Conservation (phyloP, 1,139 yeast species). For the Candida sp. region DNA sequence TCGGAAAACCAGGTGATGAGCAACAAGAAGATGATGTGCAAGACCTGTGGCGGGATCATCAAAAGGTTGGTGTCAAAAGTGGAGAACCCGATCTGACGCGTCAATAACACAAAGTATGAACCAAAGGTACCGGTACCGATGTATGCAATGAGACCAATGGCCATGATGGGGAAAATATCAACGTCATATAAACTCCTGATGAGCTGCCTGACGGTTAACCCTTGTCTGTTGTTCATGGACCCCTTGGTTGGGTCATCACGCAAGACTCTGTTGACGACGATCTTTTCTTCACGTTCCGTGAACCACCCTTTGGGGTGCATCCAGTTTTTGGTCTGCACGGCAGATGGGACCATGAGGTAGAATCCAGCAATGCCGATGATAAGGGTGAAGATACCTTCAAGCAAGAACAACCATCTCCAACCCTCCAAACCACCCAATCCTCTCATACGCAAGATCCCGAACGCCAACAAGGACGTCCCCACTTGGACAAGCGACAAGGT, state of each 20-base stretch:
- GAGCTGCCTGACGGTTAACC: conserved; percentile 44
- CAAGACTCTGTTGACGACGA: conserved; percentile 63
- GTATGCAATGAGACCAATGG: conserved; percentile 52
- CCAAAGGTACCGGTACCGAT: conserved; percentile 45
- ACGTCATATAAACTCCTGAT: conserved; percentile 50
- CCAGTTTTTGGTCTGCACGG: conserved; percentile 57
- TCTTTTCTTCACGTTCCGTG: conserved; percentile 62
- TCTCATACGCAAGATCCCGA: conserved; percentile 31
- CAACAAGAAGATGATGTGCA: conserved; percentile 32
- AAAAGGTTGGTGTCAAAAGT: conserved; percentile 59
- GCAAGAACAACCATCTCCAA: conserved; percentile 69
- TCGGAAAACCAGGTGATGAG: conserved; percentile 45
- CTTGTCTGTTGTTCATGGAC: conserved; percentile 50
- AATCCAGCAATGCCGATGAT: conserved; percentile 55
- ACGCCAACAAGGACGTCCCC: conserved; percentile 41
- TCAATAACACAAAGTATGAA: conserved; percentile 22
- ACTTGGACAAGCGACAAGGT: conserved; percentile 27
- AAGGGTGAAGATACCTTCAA: conserved; percentile 66
- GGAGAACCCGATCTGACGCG: conserved; percentile 56
- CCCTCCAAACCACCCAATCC: conserved; percentile 40
- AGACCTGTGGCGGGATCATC: conserved; percentile 44
- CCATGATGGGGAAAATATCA: conserved; percentile 63
- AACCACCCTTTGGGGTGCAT: conserved; percentile 66
- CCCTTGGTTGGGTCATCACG: conserved; percentile 64
- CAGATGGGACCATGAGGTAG: conserved; percentile 65